Evolutionary conservation across 441 rosid species (phyloP), one percentile per base, ranked within the genome.

Genomic region (Eutrema salsugineum): DNA sequence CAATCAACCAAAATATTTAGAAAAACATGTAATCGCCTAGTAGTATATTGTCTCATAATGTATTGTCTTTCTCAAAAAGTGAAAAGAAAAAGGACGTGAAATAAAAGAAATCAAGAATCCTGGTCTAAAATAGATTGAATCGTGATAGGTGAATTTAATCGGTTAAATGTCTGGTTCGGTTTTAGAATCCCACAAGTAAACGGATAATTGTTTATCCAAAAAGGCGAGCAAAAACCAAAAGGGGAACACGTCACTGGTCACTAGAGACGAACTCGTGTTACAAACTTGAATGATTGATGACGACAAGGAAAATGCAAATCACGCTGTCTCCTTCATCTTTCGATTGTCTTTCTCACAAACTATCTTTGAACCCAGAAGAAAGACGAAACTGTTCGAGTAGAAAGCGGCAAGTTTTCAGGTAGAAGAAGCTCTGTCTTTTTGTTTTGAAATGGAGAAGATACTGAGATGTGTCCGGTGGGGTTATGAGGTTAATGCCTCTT

Each of bases 381-480:
- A 61, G 8, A 5, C 17, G 5, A 36, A 47, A 39, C 50, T 55
- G 5, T 16, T 72, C 8, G 8, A 22, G 33, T 40, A 49, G 20
- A 2, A 58, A 58, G 60, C 67, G 15, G 32, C 35, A 9, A 56
- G 14, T 9, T 56, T 44, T 56, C 6, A 47, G 60, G 2, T 24
- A 57, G 63, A 40, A 40, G 47, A 66, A 66, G 62, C 56, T 73
- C 46, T 39, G 50, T 3, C 16, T 60, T 35, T 57, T 57, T 19
- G 2, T 24, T 50, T 5, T 59, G 12, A 71, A 64, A 85, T 80
- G 88, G 92, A 81, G 38, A 73, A 68, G 50, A 80, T 72, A 49
- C 64, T 77, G 50, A 88, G 78, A 77, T 77, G 79, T 46, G 95
- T 88, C 66, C 80, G 69, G 43, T 94, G 97, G 94, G 97, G 97